Evolutionary conservation across 371 early-diverging fungal species (phyloP).

Genomic region (Apophysomyces variabilis): DNA sequence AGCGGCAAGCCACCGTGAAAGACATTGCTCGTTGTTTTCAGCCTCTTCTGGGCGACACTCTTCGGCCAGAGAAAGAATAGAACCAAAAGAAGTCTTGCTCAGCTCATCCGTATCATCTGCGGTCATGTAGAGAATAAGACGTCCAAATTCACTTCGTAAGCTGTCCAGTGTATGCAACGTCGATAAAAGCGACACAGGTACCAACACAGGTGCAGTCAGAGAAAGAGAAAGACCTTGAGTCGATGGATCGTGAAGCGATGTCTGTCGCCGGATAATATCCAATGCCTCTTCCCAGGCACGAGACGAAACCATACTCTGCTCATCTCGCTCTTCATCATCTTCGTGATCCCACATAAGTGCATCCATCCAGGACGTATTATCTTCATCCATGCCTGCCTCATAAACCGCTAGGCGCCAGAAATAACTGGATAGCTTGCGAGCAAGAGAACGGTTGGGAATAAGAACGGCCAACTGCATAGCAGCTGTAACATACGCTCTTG

Average conservation of each 20-base stretch:
- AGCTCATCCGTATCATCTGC: neutral
- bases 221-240: conserved; percentile 25
- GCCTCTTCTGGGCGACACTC: conserved; percentile 19
- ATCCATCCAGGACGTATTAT: conserved; percentile 28
- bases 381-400: conserved; percentile 36
- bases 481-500: conserved; percentile 47
- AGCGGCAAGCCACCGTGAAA: conserved; percentile 42
- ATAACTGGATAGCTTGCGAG: conserved; percentile 29
- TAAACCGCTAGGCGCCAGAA: conserved; percentile 47
- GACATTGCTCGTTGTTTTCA: conserved; percentile 23
- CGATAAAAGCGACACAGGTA: conserved; percentile 36
- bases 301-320: conserved; percentile 39
- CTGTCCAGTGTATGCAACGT: conserved; percentile 42
- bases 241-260: neutral
- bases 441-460: conserved; percentile 24
- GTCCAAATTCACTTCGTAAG: conserved; percentile 42
- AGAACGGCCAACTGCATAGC: conserved; percentile 43
- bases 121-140: conserved; percentile 39
- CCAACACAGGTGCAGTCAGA: conserved; percentile 29
- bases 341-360: conserved; percentile 39
- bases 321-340: conserved; percentile 36
- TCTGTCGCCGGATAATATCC: conserved; percentile 27
- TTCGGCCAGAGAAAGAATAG: conserved; percentile 30
- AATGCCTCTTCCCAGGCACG: conserved; percentile 44
- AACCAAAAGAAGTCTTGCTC: conserved; percentile 33